Percentiles rank a stretch among this genome's conserved stretches.
Conservation (phyloP, 129 eudicot species). For the Sambucus nigra region DNA sequence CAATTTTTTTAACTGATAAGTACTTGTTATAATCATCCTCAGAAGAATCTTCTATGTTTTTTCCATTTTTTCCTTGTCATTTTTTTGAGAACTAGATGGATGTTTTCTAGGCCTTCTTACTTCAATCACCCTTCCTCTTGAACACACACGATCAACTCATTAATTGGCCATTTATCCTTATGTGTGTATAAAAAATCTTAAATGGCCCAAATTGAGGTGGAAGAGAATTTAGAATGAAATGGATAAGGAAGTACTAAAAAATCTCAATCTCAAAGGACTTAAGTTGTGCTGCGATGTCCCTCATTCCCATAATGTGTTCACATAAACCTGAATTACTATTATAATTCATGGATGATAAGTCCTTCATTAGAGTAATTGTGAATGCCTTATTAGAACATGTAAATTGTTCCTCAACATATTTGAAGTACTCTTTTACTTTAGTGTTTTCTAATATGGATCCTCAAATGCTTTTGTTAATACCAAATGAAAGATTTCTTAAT, state of each 20-base stretch:
- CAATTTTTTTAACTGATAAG: too few species aligned
- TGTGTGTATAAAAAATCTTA: neutral
- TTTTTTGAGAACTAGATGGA: neutral
- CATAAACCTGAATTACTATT: neutral
- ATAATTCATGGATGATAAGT: neutral
- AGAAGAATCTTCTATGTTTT: neutral
- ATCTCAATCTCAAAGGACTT: neutral
- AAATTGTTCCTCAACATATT: neutral
- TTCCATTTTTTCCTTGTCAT: too few species aligned
- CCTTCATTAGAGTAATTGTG: neutral
- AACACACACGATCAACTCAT: too few species aligned
- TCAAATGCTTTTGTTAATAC: neutral
- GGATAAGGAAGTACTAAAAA: neutral
- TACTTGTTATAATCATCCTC: too few species aligned
- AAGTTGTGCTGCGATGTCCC: slow-evolving; percentile 4
- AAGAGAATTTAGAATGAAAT: neutral
- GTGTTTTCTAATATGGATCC: neutral
- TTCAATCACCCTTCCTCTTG: neutral
- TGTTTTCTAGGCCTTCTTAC: neutral
- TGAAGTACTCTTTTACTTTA: too few species aligned
- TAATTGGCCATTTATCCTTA: too few species aligned
- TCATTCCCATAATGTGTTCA: neutral
- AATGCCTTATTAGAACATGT: neutral
- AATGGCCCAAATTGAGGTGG: neutral
- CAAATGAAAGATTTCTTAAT: too few species aligned